A percentile compares a stretch with the other conserved stretches of the same genome.
These are phyloP conservation scores for Trichosporon sp. DNA, from an alignment of 1,284 basidiomycete genomes.

Conservation along the genomic window DNA sequence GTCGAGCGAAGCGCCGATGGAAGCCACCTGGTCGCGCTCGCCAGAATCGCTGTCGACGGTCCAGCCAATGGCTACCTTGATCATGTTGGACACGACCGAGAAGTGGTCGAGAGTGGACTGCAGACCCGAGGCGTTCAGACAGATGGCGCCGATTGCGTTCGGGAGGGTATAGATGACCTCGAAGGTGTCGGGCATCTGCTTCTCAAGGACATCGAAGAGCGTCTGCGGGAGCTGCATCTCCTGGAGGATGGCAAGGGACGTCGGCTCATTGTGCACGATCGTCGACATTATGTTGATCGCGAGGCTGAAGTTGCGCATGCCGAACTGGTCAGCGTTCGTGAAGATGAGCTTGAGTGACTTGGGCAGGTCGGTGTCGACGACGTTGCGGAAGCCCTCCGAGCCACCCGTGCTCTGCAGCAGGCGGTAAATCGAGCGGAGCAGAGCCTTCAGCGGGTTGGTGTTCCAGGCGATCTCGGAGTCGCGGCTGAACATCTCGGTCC, in stretches of 20 bases:
- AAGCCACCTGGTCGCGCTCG: conserved; percentile 88
- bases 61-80: conserved; percentile 83
- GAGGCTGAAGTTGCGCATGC: conserved; percentile 62
- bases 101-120: conserved; percentile 76
- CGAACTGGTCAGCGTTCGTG: conserved; percentile 78
- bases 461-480: conserved; percentile 34
- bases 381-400: conserved; percentile 87
- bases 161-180: conserved; percentile 91
- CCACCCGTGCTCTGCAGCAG: conserved; percentile 97
- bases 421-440: conserved; percentile 89
- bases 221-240: conserved; percentile 87
- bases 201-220: conserved; percentile 83
- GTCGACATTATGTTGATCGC: conserved; percentile 97
- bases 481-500: conserved; percentile 27
- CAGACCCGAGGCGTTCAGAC: conserved; percentile 88
- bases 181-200: conserved; percentile 79
- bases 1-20: conserved; percentile 87
- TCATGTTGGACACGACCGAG: conserved; percentile 78
- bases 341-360: conserved; percentile 88
- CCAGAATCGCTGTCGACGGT: conserved; percentile 73
- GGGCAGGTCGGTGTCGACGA: conserved; percentile 88
- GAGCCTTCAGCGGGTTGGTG: conserved; percentile 69
- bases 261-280: conserved; percentile 98
- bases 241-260: conserved; percentile 87
- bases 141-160: conserved; percentile 94